Conservation (phyloP, 768 basidiomycete genomes). For the Lentinula lateritia region DNA sequence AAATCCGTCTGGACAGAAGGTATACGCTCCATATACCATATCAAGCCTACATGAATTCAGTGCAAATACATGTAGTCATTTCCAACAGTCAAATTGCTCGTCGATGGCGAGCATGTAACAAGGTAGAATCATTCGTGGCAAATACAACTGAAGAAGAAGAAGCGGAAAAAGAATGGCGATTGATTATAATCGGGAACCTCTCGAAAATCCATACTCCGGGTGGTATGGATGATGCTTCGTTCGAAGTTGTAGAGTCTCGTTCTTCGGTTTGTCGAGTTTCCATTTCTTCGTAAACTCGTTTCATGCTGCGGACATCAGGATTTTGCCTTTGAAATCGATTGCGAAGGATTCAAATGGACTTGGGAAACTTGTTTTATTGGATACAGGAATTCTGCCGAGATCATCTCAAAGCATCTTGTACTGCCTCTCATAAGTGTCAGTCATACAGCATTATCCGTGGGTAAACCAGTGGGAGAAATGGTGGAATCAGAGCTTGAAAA, state of each 20-base stretch:
- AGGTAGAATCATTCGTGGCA: slow-evolving; percentile 15
- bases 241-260: slow-evolving; percentile 53
- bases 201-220: slow-evolving; percentile 59
- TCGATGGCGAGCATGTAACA: slow-evolving; percentile 65
- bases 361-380: slow-evolving; percentile 73
- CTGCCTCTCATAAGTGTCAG: slow-evolving; percentile 68
- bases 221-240: slow-evolving; percentile 43
- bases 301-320: slow-evolving; percentile 38
- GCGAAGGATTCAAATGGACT: slow-evolving; percentile 63
- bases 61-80: slow-evolving; percentile 34
- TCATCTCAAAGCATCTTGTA: slow-evolving; percentile 75
- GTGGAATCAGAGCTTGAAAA: slow-evolving; percentile 60
- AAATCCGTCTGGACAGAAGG: slow-evolving; percentile 75
- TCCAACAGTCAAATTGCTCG: slow-evolving; percentile 55
- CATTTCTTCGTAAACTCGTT: neutral
- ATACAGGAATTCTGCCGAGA: slow-evolving; percentile 58
- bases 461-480: slow-evolving; percentile 51
- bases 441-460: slow-evolving; percentile 61
- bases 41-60: slow-evolving; percentile 3
- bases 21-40: slow-evolving; percentile 19
- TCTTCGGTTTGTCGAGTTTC: slow-evolving; percentile 44
- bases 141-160: slow-evolving; percentile 22
- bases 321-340: slow-evolving; percentile 55
- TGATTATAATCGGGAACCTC: slow-evolving; percentile 46
- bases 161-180: slow-evolving; percentile 63